Evolutionary conservation across 78 protist species (phyloP), one percentile per base, ranked within the genome.

Genomic region (Tieghemostelium lacteum): DNA sequence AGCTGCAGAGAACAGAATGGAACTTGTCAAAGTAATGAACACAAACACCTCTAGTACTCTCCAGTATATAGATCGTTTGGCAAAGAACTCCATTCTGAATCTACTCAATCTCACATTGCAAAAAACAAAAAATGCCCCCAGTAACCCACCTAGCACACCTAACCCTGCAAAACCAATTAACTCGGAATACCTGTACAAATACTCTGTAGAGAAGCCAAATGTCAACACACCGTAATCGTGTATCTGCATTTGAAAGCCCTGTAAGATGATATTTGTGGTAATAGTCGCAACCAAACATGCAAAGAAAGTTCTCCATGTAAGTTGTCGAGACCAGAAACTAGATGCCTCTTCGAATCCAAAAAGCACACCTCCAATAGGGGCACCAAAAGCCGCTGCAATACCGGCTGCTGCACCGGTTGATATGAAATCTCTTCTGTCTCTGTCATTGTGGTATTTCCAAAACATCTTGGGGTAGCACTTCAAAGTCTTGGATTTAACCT

Each of bases 371-470:
- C 98, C 99, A 73, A 97, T 93, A 0, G 99, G 98, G 0, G 99
- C 97, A 33, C 98, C 97, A 52, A 98, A 98, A 8, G 99, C 98
- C 2, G 99, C 98, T 0, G 98, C 89, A 16, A 98, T 97, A 77
- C 99, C 99, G 2, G 98, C 98, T 0, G 99, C 98, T 0, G 99
- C 98, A 26, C 99, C 99, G 0, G 89, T 70, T 0, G 96, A 62
- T 22, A 97, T 95, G 22, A 95, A 96, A n/a, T 88, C 97, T 20
- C 97, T 83, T 71, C 95, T 91, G 29, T 94, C 97, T n/a, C 91
- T 36, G 31, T 83, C 91, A 20, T 83, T 83, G 67, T 83, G 91
- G 26, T 83, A 83, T n/a, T 70, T 39, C 91, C 91, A 83, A 36
- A 83, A 45, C 2, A 69, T 71, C 63, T 83, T 83, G 7, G 91